These are phyloP conservation scores for Globisporangium heterothallicum DNA, from an alignment of 352 stramenopile genomes.

Conservation along the genomic window DNA sequence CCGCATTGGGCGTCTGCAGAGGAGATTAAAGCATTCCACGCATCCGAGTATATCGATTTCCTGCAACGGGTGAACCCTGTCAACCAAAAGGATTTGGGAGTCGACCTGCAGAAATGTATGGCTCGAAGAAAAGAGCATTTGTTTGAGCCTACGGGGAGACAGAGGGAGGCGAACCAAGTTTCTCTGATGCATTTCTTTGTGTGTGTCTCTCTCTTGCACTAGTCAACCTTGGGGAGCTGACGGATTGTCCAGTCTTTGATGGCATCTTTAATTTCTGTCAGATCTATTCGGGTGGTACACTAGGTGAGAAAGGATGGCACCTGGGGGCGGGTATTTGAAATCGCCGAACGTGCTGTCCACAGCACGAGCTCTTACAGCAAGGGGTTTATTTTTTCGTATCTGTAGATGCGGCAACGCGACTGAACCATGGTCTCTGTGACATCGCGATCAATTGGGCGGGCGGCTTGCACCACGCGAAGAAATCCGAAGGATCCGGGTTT, in stretches of 20 bases:
- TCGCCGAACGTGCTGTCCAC: too few species aligned
- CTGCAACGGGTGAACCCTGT: slow-evolving; percentile 93
- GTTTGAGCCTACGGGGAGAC: too few species aligned
- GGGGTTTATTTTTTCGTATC: too few species aligned
- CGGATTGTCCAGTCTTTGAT: slow-evolving; percentile 99
- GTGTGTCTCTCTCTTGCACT: not conserved
- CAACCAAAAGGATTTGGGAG: slow-evolving; percentile 85
- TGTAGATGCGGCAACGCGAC: slow-evolving; percentile 92
- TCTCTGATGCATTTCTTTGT: too few species aligned
- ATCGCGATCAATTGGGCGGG: slow-evolving; percentile 99
- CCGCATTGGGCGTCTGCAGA: slow-evolving; percentile 76
- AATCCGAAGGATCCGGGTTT: slow-evolving; percentile 97
- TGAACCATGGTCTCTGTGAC: slow-evolving; percentile 95
- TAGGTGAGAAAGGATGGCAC: slow-evolving; percentile 50
- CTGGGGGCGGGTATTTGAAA: too few species aligned
- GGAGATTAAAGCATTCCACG: slow-evolving; percentile 97
- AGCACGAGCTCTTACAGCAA: too few species aligned
- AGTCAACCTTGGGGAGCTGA: slow-evolving; percentile 96
- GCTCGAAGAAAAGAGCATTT: not conserved
- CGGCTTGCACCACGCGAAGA: slow-evolving; percentile 98
- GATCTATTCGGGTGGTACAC: slow-evolving; percentile 94
- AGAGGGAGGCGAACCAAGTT: too few species aligned
- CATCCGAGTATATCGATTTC: slow-evolving; percentile 98
- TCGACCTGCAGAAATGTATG: slow-evolving; percentile 76
- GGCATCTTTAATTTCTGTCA: slow-evolving; percentile 98